A percentile compares a stretch with the other conserved stretches of the same genome.
Conservation (phyloP, 768 basidiomycete species). For the Suillus ampliporus region DNA sequence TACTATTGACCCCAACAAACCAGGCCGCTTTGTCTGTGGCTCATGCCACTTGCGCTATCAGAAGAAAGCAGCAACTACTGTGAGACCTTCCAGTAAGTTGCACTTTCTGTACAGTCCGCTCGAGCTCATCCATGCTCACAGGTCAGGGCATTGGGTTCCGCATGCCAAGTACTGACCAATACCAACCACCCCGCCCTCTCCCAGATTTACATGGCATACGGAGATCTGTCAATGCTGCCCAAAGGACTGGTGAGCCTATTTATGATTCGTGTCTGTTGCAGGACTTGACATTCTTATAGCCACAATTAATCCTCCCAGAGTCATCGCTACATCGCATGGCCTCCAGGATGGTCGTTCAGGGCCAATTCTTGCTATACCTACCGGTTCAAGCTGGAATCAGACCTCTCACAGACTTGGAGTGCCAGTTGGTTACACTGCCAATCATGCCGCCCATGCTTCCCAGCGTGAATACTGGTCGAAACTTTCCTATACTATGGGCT, state of each 20-base stretch:
- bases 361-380: neutral
- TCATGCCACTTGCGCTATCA: neutral
- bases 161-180: too few species aligned
- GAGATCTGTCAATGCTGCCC: conserved; percentile 5
- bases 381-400: neutral
- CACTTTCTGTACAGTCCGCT: neutral
- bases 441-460: neutral
- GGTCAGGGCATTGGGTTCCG: too few species aligned
- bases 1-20: neutral
- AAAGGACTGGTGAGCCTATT: neutral
- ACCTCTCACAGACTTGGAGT: neutral
- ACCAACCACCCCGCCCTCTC: neutral
- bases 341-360: neutral
- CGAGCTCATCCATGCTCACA: too few species aligned
- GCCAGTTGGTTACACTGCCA: neutral
- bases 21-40: neutral
- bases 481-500: neutral
- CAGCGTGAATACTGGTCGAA: conserved; percentile 1
- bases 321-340: neutral
- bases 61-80: neutral
- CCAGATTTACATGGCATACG: conserved; percentile 5
- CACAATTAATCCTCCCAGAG: neutral
- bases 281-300: neutral
- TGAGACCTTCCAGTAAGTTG: neutral
- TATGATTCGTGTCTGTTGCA: too few species aligned